Conservation (phyloP, 257 asterid genomes). For the Dorcoceras hygrometricum region DNA sequence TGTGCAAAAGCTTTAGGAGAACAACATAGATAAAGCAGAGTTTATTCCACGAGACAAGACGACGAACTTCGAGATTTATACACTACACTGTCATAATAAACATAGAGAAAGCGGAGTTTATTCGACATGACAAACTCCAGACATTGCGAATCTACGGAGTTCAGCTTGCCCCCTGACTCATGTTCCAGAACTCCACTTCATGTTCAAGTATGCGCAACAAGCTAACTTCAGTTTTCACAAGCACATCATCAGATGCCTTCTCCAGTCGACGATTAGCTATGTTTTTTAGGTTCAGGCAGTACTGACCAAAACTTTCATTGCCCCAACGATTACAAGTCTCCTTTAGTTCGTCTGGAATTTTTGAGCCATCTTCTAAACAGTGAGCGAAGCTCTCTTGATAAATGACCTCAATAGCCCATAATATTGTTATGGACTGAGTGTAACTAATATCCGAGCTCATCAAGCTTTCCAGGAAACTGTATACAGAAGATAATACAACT, state of each 20-base stretch:
- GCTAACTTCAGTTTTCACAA: conserved; percentile 53
- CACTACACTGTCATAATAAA: background rate
- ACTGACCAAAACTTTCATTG: conserved; percentile 48
- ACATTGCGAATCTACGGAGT: background rate
- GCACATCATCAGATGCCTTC: conserved; percentile 45
- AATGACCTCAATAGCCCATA: conserved; percentile 81
- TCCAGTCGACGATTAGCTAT: conserved; percentile 49
- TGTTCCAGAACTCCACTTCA: conserved; percentile 81
- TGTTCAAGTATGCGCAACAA: conserved; percentile 50
- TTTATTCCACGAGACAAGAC: background rate
- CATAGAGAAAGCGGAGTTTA: background rate
- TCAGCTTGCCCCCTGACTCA: conserved; percentile 40
- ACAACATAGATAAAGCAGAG: background rate
- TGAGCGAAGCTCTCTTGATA: conserved; percentile 84
- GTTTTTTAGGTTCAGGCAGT: conserved; percentile 47
- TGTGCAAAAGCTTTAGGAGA: background rate
- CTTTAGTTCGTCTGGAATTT: conserved; percentile 61
- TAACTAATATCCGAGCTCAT: conserved; percentile 59
- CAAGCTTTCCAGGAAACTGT: conserved; percentile 64
- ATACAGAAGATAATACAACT: background rate
- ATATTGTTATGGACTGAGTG: conserved; percentile 57
- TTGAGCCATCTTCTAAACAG: conserved; percentile 58
- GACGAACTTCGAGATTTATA: background rate
- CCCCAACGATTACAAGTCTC: conserved; percentile 81
- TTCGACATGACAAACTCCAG: background rate